Base-by-base conservation (phyloP, 2,329 filamentous ascomycete species). In the Cladophialophora yegresii region DNA sequence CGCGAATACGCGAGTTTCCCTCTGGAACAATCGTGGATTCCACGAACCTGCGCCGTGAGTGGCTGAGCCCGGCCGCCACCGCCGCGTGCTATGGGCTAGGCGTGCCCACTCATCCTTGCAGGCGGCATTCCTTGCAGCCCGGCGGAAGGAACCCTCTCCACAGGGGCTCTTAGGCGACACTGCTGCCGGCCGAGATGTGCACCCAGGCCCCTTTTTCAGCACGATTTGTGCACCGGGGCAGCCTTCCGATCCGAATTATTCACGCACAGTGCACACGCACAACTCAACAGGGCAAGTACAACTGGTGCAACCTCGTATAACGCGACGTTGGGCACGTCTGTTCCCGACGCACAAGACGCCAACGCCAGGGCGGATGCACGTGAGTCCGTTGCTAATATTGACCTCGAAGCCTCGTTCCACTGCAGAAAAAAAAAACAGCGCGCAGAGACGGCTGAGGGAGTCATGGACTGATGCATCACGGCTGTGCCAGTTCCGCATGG, bases 281-380 rank as follows among this genome's bases (percentile, higher is more conserved):
- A 28, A 50, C 47, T 28, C 47, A 50, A 28, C 2, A 26, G 47
- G 47, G 47, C 47, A 50, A 50, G 47, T 50, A 20, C 47, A 50
- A 26, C 40, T 43, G 12, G 40, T 43, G 40, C n/a, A 43, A 12
- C 20, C 47, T 50, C 47, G 36, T 43, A 43, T 43, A 43, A 43
- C 36, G 7, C 36, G 13, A 43, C 6, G 36, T 4, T 6, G 36
- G 13, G 12, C 33, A 6, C n/a, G 8, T 10, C 20, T 2, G n/a
- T 2, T 50, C 45, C 47, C 22, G 47, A 9, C 26, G 47, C 47
- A 50, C 23, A 3, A 13, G 9, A 26, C 23, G 23, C 26, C 13
- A 43, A 40, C 47, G 10, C 23, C 2, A 22, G 20, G 20, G 23
- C 47, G 20, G 20, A 50, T 50, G 6, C 47, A 50, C 47, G 22